phyloP scores from a whole-genome alignment of 768 basidiomycete species.

The Boletus vermiculosoides region DNA sequence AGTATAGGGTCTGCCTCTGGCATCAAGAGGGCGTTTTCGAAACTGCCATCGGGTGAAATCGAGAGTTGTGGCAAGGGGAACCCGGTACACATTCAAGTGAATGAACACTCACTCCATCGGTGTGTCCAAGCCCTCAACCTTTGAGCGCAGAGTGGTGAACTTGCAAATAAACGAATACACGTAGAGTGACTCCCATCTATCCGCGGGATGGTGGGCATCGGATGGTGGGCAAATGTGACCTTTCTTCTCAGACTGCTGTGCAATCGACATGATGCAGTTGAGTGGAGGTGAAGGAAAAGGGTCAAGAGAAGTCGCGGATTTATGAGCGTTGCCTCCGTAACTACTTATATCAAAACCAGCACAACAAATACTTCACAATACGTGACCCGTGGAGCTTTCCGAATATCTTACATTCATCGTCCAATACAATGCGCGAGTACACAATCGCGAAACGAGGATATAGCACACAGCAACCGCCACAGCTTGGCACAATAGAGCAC shows the following conservation, averaged over 20 bases:
- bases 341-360: conserved; percentile 38
- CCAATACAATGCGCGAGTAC: conserved; percentile 19
- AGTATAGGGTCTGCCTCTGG: conserved; percentile 71
- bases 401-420: conserved; percentile 26
- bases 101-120: conserved; percentile 73
- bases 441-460: conserved; percentile 16
- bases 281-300: conserved; percentile 36
- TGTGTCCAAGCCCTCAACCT: conserved; percentile 75
- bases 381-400: conserved; percentile 26
- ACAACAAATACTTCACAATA: conserved; percentile 38
- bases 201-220: conserved; percentile 67
- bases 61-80: conserved; percentile 31
- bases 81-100: conserved; percentile 18
- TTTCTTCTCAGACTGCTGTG: conserved; percentile 42
- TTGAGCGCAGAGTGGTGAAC: conserved; percentile 72
- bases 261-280: conserved; percentile 38
- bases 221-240: conserved; percentile 55
- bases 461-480: conserved; percentile 19
- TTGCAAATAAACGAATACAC: conserved; percentile 83
- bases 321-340: conserved; percentile 34
- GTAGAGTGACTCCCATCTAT: conserved; percentile 86
- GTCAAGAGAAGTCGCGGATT: conserved; percentile 36
- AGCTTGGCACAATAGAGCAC: conserved; percentile 15
- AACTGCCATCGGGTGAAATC: conserved; percentile 44
- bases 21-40: conserved; percentile 76